Base-by-base conservation (phyloP, 2,329 filamentous ascomycete genomes). In the Myriosclerotinia curreyana region DNA sequence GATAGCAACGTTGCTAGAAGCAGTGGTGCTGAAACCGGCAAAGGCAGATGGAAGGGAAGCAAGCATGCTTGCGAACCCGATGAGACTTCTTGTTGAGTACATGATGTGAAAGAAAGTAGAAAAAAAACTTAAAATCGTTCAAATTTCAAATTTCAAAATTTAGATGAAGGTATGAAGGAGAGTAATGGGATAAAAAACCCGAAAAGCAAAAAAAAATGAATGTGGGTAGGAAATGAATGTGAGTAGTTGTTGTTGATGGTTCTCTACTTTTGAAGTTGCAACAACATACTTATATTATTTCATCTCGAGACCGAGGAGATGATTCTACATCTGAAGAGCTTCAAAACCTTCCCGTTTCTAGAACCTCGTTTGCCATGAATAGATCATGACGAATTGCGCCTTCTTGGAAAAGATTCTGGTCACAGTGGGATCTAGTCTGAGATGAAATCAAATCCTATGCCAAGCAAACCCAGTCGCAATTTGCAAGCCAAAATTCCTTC, bases 1-100 rank as follows among this genome's bases (percentile, higher is more conserved):
- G 2, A 88, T 79, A 38, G 82, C 85, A 61, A 89, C 73, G 68
- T 87, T 88, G 60, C 74, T 77, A 3, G 71, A 69, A 1, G 79
- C 77, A 17, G 70, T 72, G 8, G 81, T 64, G 65, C 80, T 75
- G 69, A 84, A 72, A 48, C 72, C 74, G 12, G 77, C 78, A 68
- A 76, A 71, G 40, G 72, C 75, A 65, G 71, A 70, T 52, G 73
- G 68, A 40, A 78, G 54, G 28, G 49, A 22, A 36, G 62, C 62
- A 44, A 60, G 48, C 55, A 64, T 49, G 62, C 62, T 48, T 31
- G 55, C 55, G 14, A 60, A 42, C 25, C 55, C 49, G 20, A 64
- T 46, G 38, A 64, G 50, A 28, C 62, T 64, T 44, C 31, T 64
- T 34, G 55, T 44, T 48, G 61, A 63, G 34, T 63, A 63, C 61